Evolutionary conservation across 345 rosid species (phyloP).

Genomic region (Hibiscus trionum): DNA sequence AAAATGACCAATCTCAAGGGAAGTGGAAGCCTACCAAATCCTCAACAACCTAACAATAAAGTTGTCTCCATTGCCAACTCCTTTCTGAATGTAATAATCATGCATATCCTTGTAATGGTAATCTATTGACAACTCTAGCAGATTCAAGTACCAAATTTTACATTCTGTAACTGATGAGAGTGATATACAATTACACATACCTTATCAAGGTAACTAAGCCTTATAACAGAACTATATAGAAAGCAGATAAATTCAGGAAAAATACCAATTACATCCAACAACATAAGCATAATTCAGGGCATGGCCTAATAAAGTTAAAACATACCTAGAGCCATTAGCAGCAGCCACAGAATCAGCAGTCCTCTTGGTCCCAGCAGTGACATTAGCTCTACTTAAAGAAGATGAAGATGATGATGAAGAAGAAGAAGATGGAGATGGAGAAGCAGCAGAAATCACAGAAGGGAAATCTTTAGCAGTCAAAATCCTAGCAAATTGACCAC

Average conservation of each 20-base stretch:
- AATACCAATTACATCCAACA: not conserved
- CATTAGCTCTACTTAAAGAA: conserved; percentile 42
- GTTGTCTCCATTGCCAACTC: not conserved
- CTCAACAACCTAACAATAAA: not conserved
- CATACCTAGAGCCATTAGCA: conserved; percentile 44
- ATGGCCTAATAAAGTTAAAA: not conserved
- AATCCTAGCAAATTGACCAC: conserved; percentile 35
- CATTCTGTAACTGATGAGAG: too few species aligned
- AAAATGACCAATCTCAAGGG: not conserved
- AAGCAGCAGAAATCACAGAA: conserved; percentile 17
- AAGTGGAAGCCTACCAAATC: not conserved
- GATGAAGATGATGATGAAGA: conserved; percentile 50
- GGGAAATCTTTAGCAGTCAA: conserved; percentile 51
- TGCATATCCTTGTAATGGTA: not conserved
- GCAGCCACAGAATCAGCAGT: conserved; percentile 57
- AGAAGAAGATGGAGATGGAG: conserved; percentile 17
- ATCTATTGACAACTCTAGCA: too few species aligned
- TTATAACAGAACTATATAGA: not conserved
- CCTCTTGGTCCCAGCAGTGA: conserved; percentile 56
- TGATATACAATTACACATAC: too few species aligned
- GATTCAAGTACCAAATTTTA: too few species aligned
- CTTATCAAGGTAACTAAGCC: not conserved
- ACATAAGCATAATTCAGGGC: not conserved
- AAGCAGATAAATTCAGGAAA: not conserved
- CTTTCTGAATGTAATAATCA: not conserved